phyloP scores from a whole-genome alignment of 495 filamentous ascomycete genomes.

The Acidiella bohemica region DNA sequence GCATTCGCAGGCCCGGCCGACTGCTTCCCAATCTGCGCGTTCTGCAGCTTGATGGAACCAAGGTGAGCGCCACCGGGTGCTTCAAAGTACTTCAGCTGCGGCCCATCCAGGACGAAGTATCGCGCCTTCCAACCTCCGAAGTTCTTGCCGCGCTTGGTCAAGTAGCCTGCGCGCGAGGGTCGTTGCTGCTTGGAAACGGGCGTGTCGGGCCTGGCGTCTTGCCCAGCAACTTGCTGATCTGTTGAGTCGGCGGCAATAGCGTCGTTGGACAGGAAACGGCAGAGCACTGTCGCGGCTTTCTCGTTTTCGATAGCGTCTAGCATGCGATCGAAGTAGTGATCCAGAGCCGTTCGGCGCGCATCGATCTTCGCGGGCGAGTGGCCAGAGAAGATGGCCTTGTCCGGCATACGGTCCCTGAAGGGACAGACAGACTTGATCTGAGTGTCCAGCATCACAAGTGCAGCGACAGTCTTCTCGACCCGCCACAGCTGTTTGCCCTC shows the following conservation, averaged over 20 bases:
- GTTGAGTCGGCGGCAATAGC: constrained; percentile 60
- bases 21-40: constrained; percentile 89
- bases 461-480: constrained; percentile 76
- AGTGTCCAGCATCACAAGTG: constrained; percentile 69
- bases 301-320: constrained; percentile 73
- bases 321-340: constrained; percentile 71
- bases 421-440: constrained; percentile 55
- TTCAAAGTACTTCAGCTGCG: constrained; percentile 84
- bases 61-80: constrained; percentile 73
- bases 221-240: constrained; percentile 14
- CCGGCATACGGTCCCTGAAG: constrained; percentile 63
- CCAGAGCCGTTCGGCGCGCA: constrained; percentile 65
- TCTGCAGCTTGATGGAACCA: constrained; percentile 82
- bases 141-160: constrained; percentile 94
- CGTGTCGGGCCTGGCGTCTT: constrained; percentile 19
- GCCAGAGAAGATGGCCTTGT: constrained; percentile 73
- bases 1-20: constrained; percentile 21
- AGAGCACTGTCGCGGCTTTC: constrained; percentile 63
- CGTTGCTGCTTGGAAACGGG: constrained; percentile 36
- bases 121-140: constrained; percentile 99
- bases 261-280: constrained; percentile 76
- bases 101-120: constrained; percentile 84
- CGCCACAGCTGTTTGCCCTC: constrained; percentile 78
- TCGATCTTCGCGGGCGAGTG: constrained; percentile 93
- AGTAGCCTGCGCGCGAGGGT: constrained; percentile 72